Conservation (phyloP, 2,329 filamentous ascomycete genomes). For the Penicillium rolfsii region DNA sequence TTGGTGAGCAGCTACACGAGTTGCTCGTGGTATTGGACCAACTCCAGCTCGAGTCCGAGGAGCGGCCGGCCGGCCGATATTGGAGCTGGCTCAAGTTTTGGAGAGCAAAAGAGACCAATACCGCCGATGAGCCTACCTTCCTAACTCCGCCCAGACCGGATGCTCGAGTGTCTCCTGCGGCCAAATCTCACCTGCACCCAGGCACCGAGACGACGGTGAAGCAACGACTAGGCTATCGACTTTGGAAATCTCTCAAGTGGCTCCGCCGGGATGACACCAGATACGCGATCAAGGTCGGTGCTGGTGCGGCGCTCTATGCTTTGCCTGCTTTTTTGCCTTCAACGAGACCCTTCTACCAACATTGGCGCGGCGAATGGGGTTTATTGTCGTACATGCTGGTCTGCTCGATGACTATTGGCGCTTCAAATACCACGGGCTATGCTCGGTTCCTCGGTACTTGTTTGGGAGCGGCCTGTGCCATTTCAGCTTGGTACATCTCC, state of each 20-base stretch:
- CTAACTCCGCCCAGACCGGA: conserved; percentile 11
- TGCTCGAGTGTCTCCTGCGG: conserved; percentile 12
- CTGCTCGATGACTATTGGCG: conserved; percentile 95
- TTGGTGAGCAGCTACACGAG: conserved; percentile 83
- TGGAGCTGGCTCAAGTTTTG: conserved; percentile 92
- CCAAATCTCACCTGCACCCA: conserved; percentile 8
- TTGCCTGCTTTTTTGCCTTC: conserved; percentile 81
- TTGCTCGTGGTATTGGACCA: conserved; percentile 86
- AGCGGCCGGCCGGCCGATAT: conserved; percentile 62
- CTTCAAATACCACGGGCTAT: conserved; percentile 88
- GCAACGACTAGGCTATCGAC: conserved; percentile 45
- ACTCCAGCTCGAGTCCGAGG: conserved; percentile 69
- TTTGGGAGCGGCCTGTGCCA: conserved; percentile 74
- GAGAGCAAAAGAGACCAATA: conserved; percentile 44
- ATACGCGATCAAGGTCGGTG: conserved; percentile 90
- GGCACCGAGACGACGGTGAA: conserved; percentile 22
- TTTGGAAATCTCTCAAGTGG: conserved; percentile 52
- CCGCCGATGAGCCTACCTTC: not conserved
- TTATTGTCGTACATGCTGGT: conserved; percentile 97
- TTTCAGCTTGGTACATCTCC: conserved; percentile 76
- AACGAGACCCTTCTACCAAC: conserved; percentile 78
- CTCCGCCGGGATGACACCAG: conserved; percentile 68
- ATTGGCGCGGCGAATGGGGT: conserved; percentile 96
- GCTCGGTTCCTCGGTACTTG: conserved; percentile 85
- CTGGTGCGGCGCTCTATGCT: conserved; percentile 86